Base-by-base conservation (phyloP, 2,329 filamentous ascomycete genomes). In the Diaporthe australafricana region DNA sequence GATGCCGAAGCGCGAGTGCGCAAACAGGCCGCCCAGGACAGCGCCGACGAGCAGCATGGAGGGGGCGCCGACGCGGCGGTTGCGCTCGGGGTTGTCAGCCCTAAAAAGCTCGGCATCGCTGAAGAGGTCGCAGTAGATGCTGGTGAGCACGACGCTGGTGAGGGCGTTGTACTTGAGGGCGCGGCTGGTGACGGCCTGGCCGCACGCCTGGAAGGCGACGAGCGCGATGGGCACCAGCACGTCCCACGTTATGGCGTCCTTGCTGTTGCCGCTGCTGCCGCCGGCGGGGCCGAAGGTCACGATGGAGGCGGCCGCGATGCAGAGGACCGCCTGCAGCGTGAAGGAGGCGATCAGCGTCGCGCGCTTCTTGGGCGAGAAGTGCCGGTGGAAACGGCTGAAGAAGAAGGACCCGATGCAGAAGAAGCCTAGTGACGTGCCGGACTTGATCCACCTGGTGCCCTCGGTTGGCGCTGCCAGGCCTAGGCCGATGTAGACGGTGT, bases 121-220 rank as follows among this genome's bases (percentile, higher is more conserved):
- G 76, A 94, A 94, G 25, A 96, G 78, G 79, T 96, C 94, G 78
- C 93, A 95, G 83, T 95, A 96, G 74, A 94, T 91, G 78, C 92
- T 94, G 1, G 94, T 96, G 72, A 96, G 81, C 3, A 95, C 94
- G 20, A 95, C 93, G 73, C 92, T 94, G 0, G 93, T 95, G 25
- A 96, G 83, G 2, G 91, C 89, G 71, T 90, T 91, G 78, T 91
- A 92, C 76, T 90, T 88, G 72, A 96, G 81, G 0, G 92, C 90
- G 4, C 93, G 84, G 76, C 91, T 94, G 0, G 89, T 89, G n/a
- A 95, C 91, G 1, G 93, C 93, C 75, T 96, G 93, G 0, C 93
- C 94, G 69, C 91, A 92, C 74, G 90, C 91, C 83, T 96, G 93
- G 77, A 96, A 94, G 1, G 92, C 92, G 7, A 95, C 86, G 9